Evolutionary conservation across 495 filamentous ascomycete genomes (phyloP), one percentile per base, ranked within the genome.

Genomic region (Penicillium tannophilum): DNA sequence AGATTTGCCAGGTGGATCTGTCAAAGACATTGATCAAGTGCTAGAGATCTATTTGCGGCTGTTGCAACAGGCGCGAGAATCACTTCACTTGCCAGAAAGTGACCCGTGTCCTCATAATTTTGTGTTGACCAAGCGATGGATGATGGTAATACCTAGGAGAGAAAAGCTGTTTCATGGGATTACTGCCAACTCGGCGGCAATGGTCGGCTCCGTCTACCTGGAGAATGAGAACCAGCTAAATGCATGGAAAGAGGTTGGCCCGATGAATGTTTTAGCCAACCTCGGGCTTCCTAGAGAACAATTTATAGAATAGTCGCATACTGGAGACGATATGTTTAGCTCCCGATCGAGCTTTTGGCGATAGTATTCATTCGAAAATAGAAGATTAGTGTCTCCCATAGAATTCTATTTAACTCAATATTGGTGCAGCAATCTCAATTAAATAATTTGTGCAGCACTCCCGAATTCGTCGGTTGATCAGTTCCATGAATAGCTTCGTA

Each of bases 121-220:
- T 19, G 57, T 77, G 8, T 58, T 80, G 23, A 65, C 67, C 17
- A 62, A 62, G 48, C 56, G 63, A 23, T 79, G 74, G 76, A 64
- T 80, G 49, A 50, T 78, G 51, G 70, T 78, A 3, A 58, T 79
- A 12, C 76, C 75, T 26, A 55, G 78, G 30, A 56, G 60, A 17
- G 61, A 49, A 19, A 63, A 56, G 9, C 54, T 60, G 6, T 56
- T 60, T 20, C 53, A 67, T 24, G 69, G 68, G 3, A 52, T 71
- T 6, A 69, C 63, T 8, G 64, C 68, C 9, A 78, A 80, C 47
- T 63, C 71, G n/a, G 57, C 71, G 7, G 74, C 71, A 5, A 76
- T 78, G 73, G 10, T 79, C 53, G 73, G 78, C 8, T 69, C 73
- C 45, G 61, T 80, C 16, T 76, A 72, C 64, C 30, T 73, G 31